Conservation (phyloP, 768 basidiomycete species). For the Trametes villosa region DNA sequence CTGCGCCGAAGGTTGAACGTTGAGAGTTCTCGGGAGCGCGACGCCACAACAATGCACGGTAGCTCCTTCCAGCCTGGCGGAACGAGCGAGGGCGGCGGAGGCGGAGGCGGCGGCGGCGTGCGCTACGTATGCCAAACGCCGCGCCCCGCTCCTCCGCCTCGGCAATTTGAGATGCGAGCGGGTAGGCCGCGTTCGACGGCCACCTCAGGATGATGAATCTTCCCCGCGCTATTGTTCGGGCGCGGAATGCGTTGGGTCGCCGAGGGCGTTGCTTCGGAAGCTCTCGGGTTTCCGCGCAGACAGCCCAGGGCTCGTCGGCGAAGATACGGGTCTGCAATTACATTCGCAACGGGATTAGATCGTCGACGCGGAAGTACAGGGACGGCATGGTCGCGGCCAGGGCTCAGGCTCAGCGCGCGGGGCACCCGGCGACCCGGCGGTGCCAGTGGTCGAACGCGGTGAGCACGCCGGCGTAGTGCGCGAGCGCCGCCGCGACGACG, state of each 20-base stretch:
- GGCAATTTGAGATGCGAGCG: not conserved
- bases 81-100: not conserved
- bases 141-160: no score
- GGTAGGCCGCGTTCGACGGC: no score
- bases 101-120: not conserved
- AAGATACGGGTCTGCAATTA: no score
- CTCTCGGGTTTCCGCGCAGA: no score
- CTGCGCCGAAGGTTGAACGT: not conserved
- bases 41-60: slow-evolving; percentile 17
- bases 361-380: slow-evolving; percentile 12
- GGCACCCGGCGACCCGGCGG: slow-evolving; percentile 27
- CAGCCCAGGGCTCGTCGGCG: no score
- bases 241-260: no score
- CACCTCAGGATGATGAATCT: not conserved
- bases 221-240: not conserved
- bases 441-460: slow-evolving; percentile 66
- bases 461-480: slow-evolving; percentile 64
- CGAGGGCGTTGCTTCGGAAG: no score
- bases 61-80: not conserved
- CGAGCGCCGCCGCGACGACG: slow-evolving; percentile 72
- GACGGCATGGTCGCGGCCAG: not conserved
- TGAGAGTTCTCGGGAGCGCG: not conserved
- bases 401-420: not conserved
- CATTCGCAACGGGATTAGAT: no score
- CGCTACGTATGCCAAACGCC: not conserved